Conservation (phyloP, 1,284 basidiomycete species). For the Fomes fomentarius region DNA sequence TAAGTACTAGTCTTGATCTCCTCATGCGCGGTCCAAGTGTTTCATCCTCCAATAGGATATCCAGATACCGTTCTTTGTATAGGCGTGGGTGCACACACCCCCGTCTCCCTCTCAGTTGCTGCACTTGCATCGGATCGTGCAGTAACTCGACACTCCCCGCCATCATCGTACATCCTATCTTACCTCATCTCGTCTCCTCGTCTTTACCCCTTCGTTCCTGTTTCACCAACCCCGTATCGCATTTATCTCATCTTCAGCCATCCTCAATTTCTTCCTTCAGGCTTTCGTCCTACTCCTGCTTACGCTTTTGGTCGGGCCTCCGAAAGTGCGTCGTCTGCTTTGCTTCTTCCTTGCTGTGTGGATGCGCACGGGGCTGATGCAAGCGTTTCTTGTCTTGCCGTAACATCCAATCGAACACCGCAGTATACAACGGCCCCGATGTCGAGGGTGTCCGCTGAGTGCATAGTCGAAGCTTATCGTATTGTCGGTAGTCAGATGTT, state of each 20-base stretch:
- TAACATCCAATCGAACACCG: no score
- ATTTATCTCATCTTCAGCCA: conserved; percentile 15
- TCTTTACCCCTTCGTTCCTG: no score
- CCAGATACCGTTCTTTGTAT: conserved; percentile 25
- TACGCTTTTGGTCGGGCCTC: conserved; percentile 12
- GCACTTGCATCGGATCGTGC: no score
- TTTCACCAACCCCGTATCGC: neutral
- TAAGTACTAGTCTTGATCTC: no score
- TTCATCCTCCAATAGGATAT: conserved; percentile 12
- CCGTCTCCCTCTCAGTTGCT: neutral
- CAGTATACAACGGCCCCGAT: conserved; percentile 9
- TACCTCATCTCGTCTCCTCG: neutral
- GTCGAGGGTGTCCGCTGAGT: no score
- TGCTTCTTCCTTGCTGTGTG: neutral
- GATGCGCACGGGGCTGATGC: neutral
- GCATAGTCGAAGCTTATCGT: no score
- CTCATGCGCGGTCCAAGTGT: no score
- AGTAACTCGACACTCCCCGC: conserved; percentile 20
- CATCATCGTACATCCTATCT: conserved; percentile 18
- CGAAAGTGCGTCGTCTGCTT: conserved; percentile 16
- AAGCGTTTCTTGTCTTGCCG: neutral
- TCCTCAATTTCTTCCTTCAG: neutral
- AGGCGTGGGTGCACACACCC: conserved; percentile 13
- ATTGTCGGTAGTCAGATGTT: no score
- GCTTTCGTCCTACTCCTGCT: neutral